A percentile compares a stretch with the other conserved stretches of the same genome.
Evolutionary conservation across 805 yeast genomes (phyloP).

Genomic region (Myxozyma udenii): DNA sequence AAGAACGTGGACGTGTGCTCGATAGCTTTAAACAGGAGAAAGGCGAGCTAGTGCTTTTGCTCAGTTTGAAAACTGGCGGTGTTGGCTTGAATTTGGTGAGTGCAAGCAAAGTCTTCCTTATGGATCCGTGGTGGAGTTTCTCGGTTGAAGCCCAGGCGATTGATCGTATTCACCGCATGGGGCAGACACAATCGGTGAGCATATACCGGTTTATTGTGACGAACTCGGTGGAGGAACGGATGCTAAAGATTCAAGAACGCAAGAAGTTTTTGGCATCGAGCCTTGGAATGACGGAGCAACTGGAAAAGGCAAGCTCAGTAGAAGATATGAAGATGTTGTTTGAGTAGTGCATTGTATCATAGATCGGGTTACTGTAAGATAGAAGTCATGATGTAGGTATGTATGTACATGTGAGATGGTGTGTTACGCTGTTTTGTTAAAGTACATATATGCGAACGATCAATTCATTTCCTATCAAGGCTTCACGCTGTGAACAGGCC

Average conservation of each 20-base stretch:
- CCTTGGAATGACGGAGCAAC: constrained; percentile 39
- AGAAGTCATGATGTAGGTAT: too few relatives aligned
- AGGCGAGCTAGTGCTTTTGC: constrained; percentile 51
- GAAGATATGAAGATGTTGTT: constrained; percentile 40
- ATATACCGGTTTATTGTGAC: constrained; percentile 79
- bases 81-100: constrained; percentile 85
- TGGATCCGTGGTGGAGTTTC: constrained; percentile 98
- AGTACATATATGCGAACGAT: too few relatives aligned
- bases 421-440: too few relatives aligned
- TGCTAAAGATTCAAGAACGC: constrained; percentile 81
- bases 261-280: constrained; percentile 47
- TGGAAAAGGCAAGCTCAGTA: constrained; percentile 37
- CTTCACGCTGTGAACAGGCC: too few relatives aligned
- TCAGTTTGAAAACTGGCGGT: constrained; percentile 90
- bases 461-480: too few relatives aligned
- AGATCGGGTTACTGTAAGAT: not conserved
- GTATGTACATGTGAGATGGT: too few relatives aligned
- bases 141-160: constrained; percentile 43
- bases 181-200: constrained; percentile 66
- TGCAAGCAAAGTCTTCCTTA: constrained; percentile 79
- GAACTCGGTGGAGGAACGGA: constrained; percentile 80
- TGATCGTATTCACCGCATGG: constrained; percentile 81
- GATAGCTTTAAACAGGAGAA: constrained; percentile 49
- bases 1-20: constrained; percentile 61
- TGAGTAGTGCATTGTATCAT: constrained; percentile 25